phyloP scores from a whole-genome alignment of 345 rosid species.

The Turritis glabra region DNA sequence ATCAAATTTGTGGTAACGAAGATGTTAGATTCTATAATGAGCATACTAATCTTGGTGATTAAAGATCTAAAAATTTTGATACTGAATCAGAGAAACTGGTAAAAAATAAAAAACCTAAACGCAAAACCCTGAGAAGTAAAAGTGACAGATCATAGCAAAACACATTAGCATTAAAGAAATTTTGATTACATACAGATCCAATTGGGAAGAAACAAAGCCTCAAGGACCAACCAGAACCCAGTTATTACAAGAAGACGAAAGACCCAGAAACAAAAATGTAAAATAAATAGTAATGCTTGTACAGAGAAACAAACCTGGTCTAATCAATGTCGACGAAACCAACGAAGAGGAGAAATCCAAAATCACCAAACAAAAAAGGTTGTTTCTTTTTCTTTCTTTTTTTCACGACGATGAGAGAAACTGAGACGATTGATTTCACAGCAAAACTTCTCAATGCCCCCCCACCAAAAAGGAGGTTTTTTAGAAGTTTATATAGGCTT shows the following conservation, averaged over 20 bases:
- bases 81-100: neutral
- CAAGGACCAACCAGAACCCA: neutral
- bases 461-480: neutral
- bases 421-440: neutral
- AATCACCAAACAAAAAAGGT: neutral
- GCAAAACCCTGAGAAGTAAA: neutral
- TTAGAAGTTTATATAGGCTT: neutral
- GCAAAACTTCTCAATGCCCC: neutral
- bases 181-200: neutral
- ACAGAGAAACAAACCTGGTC: constrained; percentile 15
- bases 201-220: neutral
- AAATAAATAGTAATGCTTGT: neutral
- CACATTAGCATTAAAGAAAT: neutral
- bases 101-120: neutral
- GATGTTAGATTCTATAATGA: neutral
- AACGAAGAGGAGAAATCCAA: neutral
- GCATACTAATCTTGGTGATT: neutral
- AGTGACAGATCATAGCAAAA: constrained; percentile 7
- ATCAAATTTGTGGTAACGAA: neutral
- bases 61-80: neutral
- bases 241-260: neutral
- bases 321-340: constrained; percentile 7
- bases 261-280: neutral
- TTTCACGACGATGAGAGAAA: neutral
- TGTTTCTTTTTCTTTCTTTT: neutral